Conservation (phyloP, 1,284 basidiomycete genomes). For the Cryptococcus maquisensis region DNA sequence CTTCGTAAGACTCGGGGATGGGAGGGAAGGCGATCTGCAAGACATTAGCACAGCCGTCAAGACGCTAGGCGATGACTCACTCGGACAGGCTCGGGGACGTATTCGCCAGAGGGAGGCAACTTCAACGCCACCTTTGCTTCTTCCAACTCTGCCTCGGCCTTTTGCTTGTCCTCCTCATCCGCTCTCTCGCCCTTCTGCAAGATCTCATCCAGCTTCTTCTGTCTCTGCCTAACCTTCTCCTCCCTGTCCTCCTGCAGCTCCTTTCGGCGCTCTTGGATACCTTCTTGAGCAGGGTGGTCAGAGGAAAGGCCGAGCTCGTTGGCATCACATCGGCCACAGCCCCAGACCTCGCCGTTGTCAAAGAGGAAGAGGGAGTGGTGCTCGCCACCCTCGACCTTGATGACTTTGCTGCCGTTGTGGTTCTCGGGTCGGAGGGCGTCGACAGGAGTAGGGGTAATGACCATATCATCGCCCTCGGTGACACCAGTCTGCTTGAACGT, state of each 20-base stretch:
- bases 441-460: constrained; percentile 68
- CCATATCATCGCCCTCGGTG: constrained; percentile 51
- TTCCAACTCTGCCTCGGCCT: constrained; percentile 31
- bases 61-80: constrained; percentile 25
- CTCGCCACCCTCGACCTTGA: constrained; percentile 60
- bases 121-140: constrained; percentile 50
- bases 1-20: constrained; percentile 49
- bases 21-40: constrained; percentile 61
- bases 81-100: constrained; percentile 52
- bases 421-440: constrained; percentile 61
- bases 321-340: constrained; percentile 71
- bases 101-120: constrained; percentile 56
- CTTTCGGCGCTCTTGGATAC: constrained; percentile 41
- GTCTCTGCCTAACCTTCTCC: constrained; percentile 24
- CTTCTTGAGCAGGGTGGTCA: constrained; percentile 57
- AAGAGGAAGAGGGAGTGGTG: constrained; percentile 87
- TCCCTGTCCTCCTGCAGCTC: constrained; percentile 41
- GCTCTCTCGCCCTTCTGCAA: constrained; percentile 20
- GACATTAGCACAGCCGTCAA: constrained; percentile 10
- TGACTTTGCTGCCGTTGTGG: constrained; percentile 64
- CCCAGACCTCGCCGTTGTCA: constrained; percentile 74
- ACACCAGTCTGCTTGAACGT: constrained; percentile 64
- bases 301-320: constrained; percentile 70
- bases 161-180: constrained; percentile 32
- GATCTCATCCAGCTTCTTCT: constrained; percentile 26